A percentile compares a stretch with the other conserved stretches of the same genome.
These are phyloP conservation scores for Exophiala viscosa DNA, from an alignment of 2,329 filamentous ascomycete genomes.

Conservation along the genomic window DNA sequence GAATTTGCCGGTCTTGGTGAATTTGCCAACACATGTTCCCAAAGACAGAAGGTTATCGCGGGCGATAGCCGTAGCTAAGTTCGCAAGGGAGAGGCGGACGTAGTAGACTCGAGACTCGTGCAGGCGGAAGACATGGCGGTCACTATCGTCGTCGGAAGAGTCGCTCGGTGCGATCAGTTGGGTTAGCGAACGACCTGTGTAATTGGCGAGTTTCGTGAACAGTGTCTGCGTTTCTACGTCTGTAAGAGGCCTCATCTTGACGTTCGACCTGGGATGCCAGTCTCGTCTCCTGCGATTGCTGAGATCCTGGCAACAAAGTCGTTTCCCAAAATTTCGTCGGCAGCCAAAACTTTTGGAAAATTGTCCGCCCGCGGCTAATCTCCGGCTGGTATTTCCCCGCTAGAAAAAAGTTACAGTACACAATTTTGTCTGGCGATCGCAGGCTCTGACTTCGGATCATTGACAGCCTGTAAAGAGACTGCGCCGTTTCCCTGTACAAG, in stretches of 20 bases:
- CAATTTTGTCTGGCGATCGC: neutral
- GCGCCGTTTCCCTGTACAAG: too few relatives aligned
- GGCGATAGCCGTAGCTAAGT: slow-evolving; percentile 80
- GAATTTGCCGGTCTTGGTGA: slow-evolving; percentile 96
- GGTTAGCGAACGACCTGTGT: slow-evolving; percentile 82
- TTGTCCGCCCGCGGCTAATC: neutral
- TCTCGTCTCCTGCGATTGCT: too few relatives aligned
- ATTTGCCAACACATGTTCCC: slow-evolving; percentile 90
- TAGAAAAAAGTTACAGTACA: neutral
- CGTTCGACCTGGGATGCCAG: neutral
- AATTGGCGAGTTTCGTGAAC: slow-evolving; percentile 90
- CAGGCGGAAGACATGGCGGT: slow-evolving; percentile 82
- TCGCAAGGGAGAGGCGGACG: slow-evolving; percentile 81
- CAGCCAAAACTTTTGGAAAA: neutral
- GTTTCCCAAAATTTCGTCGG: neutral
- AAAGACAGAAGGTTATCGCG: slow-evolving; percentile 78
- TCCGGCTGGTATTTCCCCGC: neutral
- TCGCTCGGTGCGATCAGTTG: slow-evolving; percentile 73
- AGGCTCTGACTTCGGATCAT: neutral
- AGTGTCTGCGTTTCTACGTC: slow-evolving; percentile 64
- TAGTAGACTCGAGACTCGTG: slow-evolving; percentile 87
- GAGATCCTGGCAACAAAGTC: neutral
- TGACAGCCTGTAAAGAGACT: too few relatives aligned
- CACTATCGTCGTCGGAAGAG: slow-evolving; percentile 61
- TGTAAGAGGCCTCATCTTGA: slow-evolving; percentile 73